Base-by-base conservation (phyloP, 805 yeast genomes). In the Candida ascalaphidarum region DNA sequence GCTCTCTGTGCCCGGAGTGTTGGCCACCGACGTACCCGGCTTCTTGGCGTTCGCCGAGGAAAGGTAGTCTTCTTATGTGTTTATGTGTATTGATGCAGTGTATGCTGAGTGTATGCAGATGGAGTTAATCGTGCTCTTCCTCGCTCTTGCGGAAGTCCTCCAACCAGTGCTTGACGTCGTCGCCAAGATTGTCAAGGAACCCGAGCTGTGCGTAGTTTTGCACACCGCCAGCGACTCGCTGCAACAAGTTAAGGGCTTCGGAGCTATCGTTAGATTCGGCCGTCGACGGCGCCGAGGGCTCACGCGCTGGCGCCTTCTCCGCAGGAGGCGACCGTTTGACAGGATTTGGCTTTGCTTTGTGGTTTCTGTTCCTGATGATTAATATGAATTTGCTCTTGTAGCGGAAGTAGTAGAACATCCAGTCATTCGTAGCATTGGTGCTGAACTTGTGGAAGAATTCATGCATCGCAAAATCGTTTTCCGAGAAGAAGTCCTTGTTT, bases 361-460 rank as follows among this genome's bases (percentile, higher is more conserved):
- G 45, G 26, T 51, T 57, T 29, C 41, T 48, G 33, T 58, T 58
- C 33, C 55, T 55, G 5, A 62, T 54, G 13, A 61, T 44, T 11
- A 58, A 46, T 23, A 61, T 53, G 30, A 42, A 47, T 30, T 51
- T 54, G 4, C 40, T 40, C 16, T 48, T 43, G 30, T 50, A 42
- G 22, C 46, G 47, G 24, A 60, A 40, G 32, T 52, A 55, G 39
- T 62, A 62, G 34, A 62, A 53, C 54, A 61, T 53, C 68, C 68
- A 61, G 41, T 59, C 65, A 31, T 50, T 60, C 17, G 33, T 35
- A 29, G 49, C 55, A 31, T 53, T 55, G 33, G 53, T 50, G 22
- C 55, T 55, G 37, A 60, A 61, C 32, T 62, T 62, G 39, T 62
- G 65, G 26, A 61, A 53, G 36, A 49, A 58, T 37, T 62, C 68